A percentile compares a stretch with the other conserved stretches of the same genome.
Conservation (phyloP, 2,329 filamentous ascomycete species). For the Chaetomium globosum region DNA sequence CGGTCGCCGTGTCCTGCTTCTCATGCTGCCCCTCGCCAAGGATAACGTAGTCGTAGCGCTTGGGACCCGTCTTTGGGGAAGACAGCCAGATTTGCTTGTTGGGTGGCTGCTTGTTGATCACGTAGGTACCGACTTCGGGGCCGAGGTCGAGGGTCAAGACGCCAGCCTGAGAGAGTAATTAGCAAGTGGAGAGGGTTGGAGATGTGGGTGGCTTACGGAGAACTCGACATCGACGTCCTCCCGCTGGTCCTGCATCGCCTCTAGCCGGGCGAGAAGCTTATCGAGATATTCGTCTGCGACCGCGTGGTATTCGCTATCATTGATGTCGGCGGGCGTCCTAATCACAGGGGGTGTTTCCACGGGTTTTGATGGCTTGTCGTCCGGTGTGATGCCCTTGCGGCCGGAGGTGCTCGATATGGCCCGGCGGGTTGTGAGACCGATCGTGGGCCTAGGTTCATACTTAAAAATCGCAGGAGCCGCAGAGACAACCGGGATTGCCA, state of each 20-base stretch:
- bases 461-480: conserved; percentile 5
- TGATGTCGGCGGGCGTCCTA: conserved; percentile 62
- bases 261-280: conserved; percentile 59
- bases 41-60: conserved; percentile 89
- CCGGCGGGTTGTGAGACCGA: conserved; percentile 9
- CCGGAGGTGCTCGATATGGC: conserved; percentile 42
- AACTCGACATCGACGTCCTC: conserved; percentile 87
- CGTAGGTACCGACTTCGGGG: conserved; percentile 71
- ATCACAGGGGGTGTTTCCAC: conserved; percentile 45
- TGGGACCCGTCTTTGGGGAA: conserved; percentile 86
- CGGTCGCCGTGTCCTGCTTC: conserved; percentile 73
- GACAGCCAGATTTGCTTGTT: conserved; percentile 98
- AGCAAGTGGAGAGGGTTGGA: background rate
- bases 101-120: conserved; percentile 97
- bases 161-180: conserved; percentile 63
- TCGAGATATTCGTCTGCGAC: conserved; percentile 76
- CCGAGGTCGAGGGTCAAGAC: conserved; percentile 77
- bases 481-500: conserved; percentile 30
- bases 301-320: conserved; percentile 73
- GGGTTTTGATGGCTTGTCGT: conserved; percentile 51
- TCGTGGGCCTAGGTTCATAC: conserved; percentile 20
- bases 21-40: conserved; percentile 71
- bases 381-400: conserved; percentile 59
- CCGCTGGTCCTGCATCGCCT: conserved; percentile 71
- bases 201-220: conserved; percentile 61